Evolutionary conservation across 2,329 filamentous ascomycete genomes (phyloP).

Genomic region (Rugonectria rugulosa): DNA sequence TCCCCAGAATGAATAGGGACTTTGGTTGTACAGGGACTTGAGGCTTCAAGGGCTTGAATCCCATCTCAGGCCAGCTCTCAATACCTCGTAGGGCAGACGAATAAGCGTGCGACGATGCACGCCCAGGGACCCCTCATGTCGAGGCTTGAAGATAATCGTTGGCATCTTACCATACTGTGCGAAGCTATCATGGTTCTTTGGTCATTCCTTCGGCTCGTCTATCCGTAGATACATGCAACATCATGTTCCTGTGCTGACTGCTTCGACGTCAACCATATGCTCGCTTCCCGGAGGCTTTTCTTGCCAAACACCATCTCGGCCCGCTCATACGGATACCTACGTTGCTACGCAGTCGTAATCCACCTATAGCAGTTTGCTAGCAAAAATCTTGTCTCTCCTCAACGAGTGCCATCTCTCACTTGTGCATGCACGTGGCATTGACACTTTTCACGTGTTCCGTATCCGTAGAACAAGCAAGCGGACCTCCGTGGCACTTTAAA

Average conservation of each 20-base stretch:
- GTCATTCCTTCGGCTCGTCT: background rate
- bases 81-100: background rate
- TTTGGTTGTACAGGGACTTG: too few species aligned
- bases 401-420: background rate
- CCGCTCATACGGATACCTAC: background rate
- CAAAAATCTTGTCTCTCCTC: background rate
- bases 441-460: too few species aligned
- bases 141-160: background rate
- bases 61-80: background rate
- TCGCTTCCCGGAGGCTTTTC: slow-evolving; percentile 2
- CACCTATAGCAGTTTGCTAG: slow-evolving; percentile 2
- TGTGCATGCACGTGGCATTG: too few species aligned
- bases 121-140: background rate
- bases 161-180: background rate
- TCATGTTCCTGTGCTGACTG: slow-evolving; percentile 1
- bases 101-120: background rate
- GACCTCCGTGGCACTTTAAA: background rate
- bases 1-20: background rate
- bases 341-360: slow-evolving; percentile 8
- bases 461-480: too few species aligned
- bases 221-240: background rate
- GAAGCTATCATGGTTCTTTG: background rate
- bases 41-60: too few species aligned
- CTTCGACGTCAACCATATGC: background rate
- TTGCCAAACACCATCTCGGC: background rate